Evolutionary conservation across 345 rosid species (phyloP).

Genomic region (Eucalyptus curtisii): DNA sequence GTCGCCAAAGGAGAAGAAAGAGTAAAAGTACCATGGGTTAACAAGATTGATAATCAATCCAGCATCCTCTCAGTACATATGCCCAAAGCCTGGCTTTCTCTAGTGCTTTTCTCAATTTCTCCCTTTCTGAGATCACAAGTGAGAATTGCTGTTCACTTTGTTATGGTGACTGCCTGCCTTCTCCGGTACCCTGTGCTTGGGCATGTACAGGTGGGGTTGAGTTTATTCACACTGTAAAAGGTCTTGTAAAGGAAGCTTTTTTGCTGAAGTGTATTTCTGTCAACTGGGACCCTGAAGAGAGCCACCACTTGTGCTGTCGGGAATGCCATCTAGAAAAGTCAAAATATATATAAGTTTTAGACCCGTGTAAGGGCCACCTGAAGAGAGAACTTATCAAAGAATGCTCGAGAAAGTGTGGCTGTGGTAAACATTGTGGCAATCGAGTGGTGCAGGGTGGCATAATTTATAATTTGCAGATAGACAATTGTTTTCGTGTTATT

Average conservation of each 20-base stretch:
- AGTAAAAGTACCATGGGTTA: conserved; percentile 59
- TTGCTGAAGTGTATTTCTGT: conserved; percentile 46
- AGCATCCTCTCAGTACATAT: conserved; percentile 48
- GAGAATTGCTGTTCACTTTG: conserved; percentile 50
- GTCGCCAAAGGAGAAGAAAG: conserved; percentile 63
- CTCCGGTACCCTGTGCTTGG: conserved; percentile 43
- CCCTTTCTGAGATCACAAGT: conserved; percentile 42
- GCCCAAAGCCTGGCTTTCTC: conserved; percentile 37
- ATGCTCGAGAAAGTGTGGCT: conserved; percentile 91
- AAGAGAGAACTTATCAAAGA: conserved; percentile 67
- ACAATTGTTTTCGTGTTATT: not conserved
- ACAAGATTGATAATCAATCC: conserved; percentile 53
- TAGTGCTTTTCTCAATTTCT: conserved; percentile 43
- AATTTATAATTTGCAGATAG: conserved; percentile 64
- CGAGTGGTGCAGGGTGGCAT: conserved; percentile 87
- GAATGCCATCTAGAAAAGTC: conserved; percentile 66
- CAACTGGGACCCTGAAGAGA: conserved; percentile 41
- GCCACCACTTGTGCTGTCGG: conserved; percentile 34
- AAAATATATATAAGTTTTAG: conserved; percentile 29
- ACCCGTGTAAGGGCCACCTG: conserved; percentile 82
- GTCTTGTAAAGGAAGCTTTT: conserved; percentile 47
- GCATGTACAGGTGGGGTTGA: conserved; percentile 20
- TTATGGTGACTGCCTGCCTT: conserved; percentile 53
- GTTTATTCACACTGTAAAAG: conserved; percentile 43
- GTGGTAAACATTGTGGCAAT: conserved; percentile 67